Conservation (phyloP, 2,329 filamentous ascomycete species). For the Neoscytalidium dimidiatum region DNA sequence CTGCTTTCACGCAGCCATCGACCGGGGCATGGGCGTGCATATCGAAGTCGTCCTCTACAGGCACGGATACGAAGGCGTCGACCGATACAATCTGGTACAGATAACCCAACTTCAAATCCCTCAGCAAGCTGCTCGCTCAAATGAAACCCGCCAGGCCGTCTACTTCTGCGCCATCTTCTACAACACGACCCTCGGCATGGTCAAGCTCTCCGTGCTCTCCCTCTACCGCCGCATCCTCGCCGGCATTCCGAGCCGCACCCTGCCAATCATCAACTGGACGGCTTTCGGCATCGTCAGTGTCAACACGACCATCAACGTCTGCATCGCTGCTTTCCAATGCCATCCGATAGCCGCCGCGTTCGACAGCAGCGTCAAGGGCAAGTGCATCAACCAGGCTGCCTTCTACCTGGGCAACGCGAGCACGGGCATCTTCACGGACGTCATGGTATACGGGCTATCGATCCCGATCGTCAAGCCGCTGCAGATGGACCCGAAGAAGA, state of each 20-base stretch:
- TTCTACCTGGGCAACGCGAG: conserved; percentile 29
- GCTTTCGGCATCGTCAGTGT: conserved; percentile 20
- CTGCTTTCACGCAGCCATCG: conserved; percentile 12
- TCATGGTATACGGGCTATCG: conserved; percentile 26
- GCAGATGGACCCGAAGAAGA: conserved; percentile 25
- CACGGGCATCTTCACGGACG: conserved; percentile 25
- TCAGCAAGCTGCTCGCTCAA: neutral
- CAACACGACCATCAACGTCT: conserved; percentile 6
- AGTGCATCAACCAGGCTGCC: conserved; percentile 26
- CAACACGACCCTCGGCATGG: conserved; percentile 48
- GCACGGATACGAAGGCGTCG: conserved; percentile 25
- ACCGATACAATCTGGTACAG: conserved; percentile 19
- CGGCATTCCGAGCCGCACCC: conserved; percentile 23
- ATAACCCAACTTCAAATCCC: neutral
- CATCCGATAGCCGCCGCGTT: conserved; percentile 26
- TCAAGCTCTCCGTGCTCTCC: conserved; percentile 51
- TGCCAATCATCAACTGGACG: conserved; percentile 23
- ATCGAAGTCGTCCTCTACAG: conserved; percentile 29
- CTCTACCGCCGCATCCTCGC: conserved; percentile 38
- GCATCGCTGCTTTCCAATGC: conserved; percentile 24
- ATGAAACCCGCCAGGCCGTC: conserved; percentile 41
- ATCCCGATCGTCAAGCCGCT: conserved; percentile 26
- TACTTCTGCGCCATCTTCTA: conserved; percentile 48
- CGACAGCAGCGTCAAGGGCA: conserved; percentile 21
- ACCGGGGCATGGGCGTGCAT: conserved; percentile 36